Conservation (phyloP, 2,329 filamentous ascomycete species). For the Botryosphaeria agaves region DNA sequence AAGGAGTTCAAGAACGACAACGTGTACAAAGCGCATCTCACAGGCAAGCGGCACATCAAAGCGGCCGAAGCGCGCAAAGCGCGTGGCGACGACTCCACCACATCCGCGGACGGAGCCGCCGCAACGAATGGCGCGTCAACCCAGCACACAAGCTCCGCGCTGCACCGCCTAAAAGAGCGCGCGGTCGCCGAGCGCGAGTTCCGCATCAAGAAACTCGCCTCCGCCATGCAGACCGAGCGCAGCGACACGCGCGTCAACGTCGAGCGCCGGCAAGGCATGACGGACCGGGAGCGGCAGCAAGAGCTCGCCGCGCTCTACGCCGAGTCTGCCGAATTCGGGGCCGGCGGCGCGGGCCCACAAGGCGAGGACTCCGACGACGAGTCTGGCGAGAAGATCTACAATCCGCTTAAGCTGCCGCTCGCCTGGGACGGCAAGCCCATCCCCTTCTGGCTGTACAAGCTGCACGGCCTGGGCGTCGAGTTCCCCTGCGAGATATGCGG, state of each 20-base stretch:
- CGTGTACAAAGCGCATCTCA: constrained; percentile 78
- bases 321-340: constrained; percentile 17
- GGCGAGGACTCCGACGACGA: constrained; percentile 49
- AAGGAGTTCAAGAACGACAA: constrained; percentile 94
- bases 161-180: constrained; percentile 59
- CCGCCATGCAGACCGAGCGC: constrained; percentile 72
- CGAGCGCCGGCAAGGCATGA: constrained; percentile 94
- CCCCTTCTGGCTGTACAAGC: constrained; percentile 95
- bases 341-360: constrained; percentile 9
- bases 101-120: too few relatives aligned
- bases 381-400: constrained; percentile 75
- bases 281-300: constrained; percentile 83
- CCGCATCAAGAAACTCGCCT: constrained; percentile 61
- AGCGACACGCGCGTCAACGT: constrained; percentile 86
- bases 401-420: constrained; percentile 85
- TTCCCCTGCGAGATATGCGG: constrained; percentile 94
- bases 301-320: constrained; percentile 77
- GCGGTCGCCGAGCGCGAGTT: constrained; percentile 82
- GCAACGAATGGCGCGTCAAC: constrained; percentile 10
- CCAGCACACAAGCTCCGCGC: constrained; percentile 9
- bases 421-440: constrained; percentile 99
- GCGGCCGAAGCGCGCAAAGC: constrained; percentile 49
- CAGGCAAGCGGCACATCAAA: constrained; percentile 82
- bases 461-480: constrained; percentile 88
- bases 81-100: constrained; percentile 9